Evolutionary conservation across 2,329 filamentous ascomycete species (phyloP).

Genomic region (Elsinoe necatrix): DNA sequence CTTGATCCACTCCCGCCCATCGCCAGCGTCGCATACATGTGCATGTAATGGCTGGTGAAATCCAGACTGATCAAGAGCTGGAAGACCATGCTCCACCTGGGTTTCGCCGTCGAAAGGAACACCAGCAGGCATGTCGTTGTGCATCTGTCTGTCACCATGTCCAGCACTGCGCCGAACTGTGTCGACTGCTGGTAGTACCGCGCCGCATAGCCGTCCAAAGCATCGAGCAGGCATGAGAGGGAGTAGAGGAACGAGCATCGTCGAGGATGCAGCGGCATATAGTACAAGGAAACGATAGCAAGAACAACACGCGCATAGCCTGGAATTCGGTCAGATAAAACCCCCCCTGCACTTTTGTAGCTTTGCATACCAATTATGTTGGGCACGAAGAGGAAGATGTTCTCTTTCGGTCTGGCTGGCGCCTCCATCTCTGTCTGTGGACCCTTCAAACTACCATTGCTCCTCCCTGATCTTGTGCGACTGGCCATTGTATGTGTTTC

Average conservation of each 20-base stretch:
- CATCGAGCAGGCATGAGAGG: conserved; percentile 89
- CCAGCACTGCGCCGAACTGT: conserved; percentile 88
- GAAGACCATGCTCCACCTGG: conserved; percentile 88
- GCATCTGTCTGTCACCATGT: conserved; percentile 98
- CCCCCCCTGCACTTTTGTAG: neutral
- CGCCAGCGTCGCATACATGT: conserved; percentile 92
- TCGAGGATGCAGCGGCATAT: conserved; percentile 97
- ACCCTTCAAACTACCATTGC: conserved; percentile 7
- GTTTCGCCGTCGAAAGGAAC: conserved; percentile 90
- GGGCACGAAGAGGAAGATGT: conserved; percentile 47
- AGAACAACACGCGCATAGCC: conserved; percentile 45
- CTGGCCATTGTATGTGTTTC: neutral
- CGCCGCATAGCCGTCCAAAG: conserved; percentile 89
- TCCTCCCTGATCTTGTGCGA: conserved; percentile 6
- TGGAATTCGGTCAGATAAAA: conserved; percentile 21
- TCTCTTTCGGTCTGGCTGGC: conserved; percentile 36
- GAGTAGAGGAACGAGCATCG: conserved; percentile 89
- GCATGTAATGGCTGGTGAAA: conserved; percentile 94
- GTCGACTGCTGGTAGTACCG: conserved; percentile 82
- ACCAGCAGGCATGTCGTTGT: conserved; percentile 92
- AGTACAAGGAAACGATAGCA: conserved; percentile 87
- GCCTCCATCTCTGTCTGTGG: neutral
- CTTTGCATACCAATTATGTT: conserved; percentile 42
- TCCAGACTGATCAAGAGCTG: conserved; percentile 88
- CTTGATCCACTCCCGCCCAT: conserved; percentile 72